Percentiles rank a stretch among this genome's conserved stretches.
Conservation (phyloP, 169 alveolate genomes). For the Eimeria tenella region DNA sequence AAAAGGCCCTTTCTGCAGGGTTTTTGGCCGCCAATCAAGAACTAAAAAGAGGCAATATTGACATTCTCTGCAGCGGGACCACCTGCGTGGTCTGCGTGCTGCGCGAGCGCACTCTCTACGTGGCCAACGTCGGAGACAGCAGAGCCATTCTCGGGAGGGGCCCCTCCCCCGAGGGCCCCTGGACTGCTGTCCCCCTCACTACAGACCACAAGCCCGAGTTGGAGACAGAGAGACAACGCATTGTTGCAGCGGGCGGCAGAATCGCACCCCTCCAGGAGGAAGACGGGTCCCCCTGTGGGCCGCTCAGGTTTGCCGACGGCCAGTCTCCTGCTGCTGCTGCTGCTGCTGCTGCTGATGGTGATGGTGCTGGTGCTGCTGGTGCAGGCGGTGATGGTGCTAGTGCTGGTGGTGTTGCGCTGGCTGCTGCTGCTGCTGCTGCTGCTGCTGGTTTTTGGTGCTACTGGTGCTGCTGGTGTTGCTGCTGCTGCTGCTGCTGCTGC, state of each 20-base stretch:
- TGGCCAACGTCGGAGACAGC: slow-evolving; percentile 77
- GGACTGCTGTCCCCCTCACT: slow-evolving; percentile 63
- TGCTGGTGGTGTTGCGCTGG: not conserved
- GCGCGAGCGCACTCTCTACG: slow-evolving; percentile 31
- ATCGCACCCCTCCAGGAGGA: slow-evolving; percentile 56
- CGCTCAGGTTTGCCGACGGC: not conserved
- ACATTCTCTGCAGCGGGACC: slow-evolving; percentile 62
- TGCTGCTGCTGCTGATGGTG: not conserved
- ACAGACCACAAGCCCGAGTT: slow-evolving; percentile 79
- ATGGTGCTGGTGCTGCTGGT: not conserved
- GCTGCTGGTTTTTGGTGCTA: not conserved
- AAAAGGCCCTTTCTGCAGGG: slow-evolving; percentile 41
- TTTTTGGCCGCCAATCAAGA: not conserved
- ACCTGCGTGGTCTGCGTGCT: slow-evolving; percentile 54
- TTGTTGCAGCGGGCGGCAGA: slow-evolving; percentile 43
- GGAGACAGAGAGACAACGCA: slow-evolving; percentile 53
- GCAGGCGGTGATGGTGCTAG: not conserved
- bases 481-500: not conserved
- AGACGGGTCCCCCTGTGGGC: slow-evolving; percentile 26
- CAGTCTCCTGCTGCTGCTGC: not conserved
- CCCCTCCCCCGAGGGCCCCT: not conserved
- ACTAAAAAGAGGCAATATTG: slow-evolving; percentile 9
- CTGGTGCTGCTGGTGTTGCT: not conserved
- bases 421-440: not conserved
- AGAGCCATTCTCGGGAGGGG: slow-evolving; percentile 68